Evolutionary conservation across 169 alveolate species (phyloP).

Genomic region (Perkinsus chesapeaki): DNA sequence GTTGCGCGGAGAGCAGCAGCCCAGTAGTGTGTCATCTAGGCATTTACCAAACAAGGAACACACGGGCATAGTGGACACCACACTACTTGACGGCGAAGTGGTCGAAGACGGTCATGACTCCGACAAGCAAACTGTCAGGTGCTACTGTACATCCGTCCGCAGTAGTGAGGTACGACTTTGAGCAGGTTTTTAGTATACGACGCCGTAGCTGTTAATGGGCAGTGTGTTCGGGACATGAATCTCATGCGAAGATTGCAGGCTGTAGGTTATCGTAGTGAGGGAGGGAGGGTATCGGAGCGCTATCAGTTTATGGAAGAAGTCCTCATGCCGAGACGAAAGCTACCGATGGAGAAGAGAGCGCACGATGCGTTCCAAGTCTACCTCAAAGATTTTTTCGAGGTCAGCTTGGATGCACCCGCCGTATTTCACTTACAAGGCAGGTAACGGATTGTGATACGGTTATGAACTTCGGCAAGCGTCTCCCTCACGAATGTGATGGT

Average conservation of each 20-base stretch:
- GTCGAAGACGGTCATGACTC: constrained; percentile 20
- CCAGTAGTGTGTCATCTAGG: background rate
- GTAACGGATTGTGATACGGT: background rate
- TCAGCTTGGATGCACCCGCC: constrained; percentile 32
- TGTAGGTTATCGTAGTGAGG: constrained; percentile 30
- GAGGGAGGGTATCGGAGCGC: background rate
- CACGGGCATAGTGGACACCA: constrained; percentile 6
- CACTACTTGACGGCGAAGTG: constrained; percentile 64
- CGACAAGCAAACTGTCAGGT: constrained; percentile 4
- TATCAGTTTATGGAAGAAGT: background rate
- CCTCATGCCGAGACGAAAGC: background rate
- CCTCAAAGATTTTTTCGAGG: constrained; percentile 57
- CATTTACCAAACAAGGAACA: background rate
- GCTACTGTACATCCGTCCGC: background rate
- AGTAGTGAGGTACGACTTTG: background rate
- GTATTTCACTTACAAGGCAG: constrained; percentile 29
- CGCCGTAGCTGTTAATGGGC: constrained; percentile 59
- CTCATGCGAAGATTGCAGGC: constrained; percentile 55
- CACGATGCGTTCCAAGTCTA: constrained; percentile 26
- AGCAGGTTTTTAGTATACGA: constrained; percentile 56
- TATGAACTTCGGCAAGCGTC: constrained; percentile 33
- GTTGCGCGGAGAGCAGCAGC: background rate
- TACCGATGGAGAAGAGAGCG: background rate
- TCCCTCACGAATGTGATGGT: constrained; percentile 86
- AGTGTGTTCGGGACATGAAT: constrained; percentile 46